Base-by-base conservation (phyloP, 1,284 basidiomycete species). In the Trametes pubescens region DNA sequence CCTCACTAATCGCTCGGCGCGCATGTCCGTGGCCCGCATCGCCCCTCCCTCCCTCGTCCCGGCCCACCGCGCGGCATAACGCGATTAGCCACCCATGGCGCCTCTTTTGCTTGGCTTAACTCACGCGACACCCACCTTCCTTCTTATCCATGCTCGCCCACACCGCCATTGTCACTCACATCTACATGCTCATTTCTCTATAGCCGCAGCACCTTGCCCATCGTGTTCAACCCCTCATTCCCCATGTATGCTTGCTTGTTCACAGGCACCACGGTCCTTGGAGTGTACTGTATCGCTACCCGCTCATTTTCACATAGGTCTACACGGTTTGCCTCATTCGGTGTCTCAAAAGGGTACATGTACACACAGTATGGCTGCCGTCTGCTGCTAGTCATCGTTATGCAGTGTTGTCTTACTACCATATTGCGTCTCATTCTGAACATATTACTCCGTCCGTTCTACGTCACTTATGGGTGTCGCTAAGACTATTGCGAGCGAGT, bases 1-100 rank as follows among this genome's bases (percentile, higher is more conserved):
- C 4, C 70, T 77, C 47, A 68, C 71, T 22, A 75, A 75, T 66
- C 72, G 69, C 61, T 63, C 66, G 51, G 74, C 74, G 6, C 71
- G 74, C 37, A 68, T 71, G 60, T 75, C 75, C 22, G 70, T 74
- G n/a, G 66, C 72, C 13, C 73, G 74, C 64, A 73, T 76, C 60
- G 29, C 71, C 16, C 44, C 69, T 13, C 61, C 70, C 22, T 32
- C 64, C 22, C 61, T 68, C 46, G 38, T 68, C 13, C 65, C 68
- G 9, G 61, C 59, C 7, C 57, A 68, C 40, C 71, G 69, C 22
- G 66, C 65, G 46, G 68, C 63, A 35, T 65, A 59, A 43, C 18
- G 38, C 11, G 46, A 35, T 14, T 37, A 35, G 9, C 24, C 38
- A 24, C 16, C 22, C 29, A 24, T 14, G 21, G 14, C n/a, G 10